Conservation (phyloP, 345 rosid genomes). For the Syzygium jambos region DNA sequence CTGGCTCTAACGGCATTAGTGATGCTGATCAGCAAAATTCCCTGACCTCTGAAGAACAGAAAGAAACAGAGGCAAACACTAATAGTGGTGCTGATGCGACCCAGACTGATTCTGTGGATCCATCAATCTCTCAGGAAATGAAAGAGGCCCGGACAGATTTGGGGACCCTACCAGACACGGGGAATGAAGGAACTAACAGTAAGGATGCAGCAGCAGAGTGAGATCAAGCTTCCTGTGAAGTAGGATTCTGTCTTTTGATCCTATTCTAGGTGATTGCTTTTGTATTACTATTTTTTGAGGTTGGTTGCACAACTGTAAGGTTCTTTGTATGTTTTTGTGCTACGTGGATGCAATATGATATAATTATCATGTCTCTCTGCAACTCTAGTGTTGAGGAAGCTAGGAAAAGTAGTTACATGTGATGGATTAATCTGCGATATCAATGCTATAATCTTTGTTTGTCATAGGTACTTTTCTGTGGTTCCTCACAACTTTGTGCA, state of each 20-base stretch:
- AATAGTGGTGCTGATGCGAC: constrained; percentile 9
- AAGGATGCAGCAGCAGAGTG: constrained; percentile 44
- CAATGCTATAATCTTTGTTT: background rate
- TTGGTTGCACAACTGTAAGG: background rate
- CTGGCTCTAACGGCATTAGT: background rate
- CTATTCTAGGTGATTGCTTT: background rate
- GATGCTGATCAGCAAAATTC: constrained; percentile 16
- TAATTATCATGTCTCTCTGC: background rate
- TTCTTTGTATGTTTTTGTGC: background rate
- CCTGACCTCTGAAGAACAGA: constrained; percentile 14
- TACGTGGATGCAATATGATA: background rate
- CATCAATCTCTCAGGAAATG: constrained; percentile 30
- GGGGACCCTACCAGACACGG: constrained; percentile 40
- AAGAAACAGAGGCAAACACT: constrained; percentile 13
- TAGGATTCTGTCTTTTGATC: background rate
- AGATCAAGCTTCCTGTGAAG: constrained; percentile 3
- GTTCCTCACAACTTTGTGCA: background rate
- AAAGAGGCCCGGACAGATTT: constrained; percentile 41
- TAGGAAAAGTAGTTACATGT: background rate
- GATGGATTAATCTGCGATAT: background rate
- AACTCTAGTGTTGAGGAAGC: background rate
- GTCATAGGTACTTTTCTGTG: background rate
- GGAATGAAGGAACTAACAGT: constrained; percentile 15
- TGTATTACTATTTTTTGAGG: background rate
- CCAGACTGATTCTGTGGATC: constrained; percentile 18